Conservation (phyloP, 2,329 filamentous ascomycete genomes). For the Sclerotinia spermophila region DNA sequence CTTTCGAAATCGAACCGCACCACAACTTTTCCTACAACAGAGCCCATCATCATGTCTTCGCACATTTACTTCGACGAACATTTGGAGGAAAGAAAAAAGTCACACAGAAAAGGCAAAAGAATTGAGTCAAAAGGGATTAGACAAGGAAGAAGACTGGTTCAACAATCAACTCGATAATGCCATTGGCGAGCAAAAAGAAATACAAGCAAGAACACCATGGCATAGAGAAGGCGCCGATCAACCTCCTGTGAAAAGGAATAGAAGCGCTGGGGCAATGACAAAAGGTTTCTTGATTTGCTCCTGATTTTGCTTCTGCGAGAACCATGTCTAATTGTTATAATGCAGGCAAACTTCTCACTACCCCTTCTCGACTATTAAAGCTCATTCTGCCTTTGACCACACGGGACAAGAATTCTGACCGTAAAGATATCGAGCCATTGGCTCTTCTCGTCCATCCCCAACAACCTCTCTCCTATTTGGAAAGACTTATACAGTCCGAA, state of each 20-base stretch:
- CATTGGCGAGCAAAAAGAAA: slow-evolving; percentile 45
- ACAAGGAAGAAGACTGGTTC: slow-evolving; percentile 38
- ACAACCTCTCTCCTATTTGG: slow-evolving; percentile 86
- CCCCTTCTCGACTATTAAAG: slow-evolving; percentile 45
- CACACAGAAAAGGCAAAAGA: slow-evolving; percentile 23
- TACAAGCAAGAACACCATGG: slow-evolving; percentile 62
- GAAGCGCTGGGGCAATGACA: slow-evolving; percentile 54
- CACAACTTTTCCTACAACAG: not conserved
- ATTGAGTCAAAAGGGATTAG: slow-evolving; percentile 29
- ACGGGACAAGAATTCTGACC: slow-evolving; percentile 53
- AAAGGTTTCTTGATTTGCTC: slow-evolving; percentile 47
- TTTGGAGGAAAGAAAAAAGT: slow-evolving; percentile 12
- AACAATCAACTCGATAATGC: slow-evolving; percentile 39
- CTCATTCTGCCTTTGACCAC: slow-evolving; percentile 43
- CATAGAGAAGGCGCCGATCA: slow-evolving; percentile 57
- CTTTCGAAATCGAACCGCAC: slow-evolving; percentile 4
- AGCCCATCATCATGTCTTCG: not conserved
- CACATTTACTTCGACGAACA: not conserved
- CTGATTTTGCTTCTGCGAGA: not conserved
- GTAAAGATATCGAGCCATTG: slow-evolving; percentile 75
- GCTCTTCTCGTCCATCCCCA: slow-evolving; percentile 84
- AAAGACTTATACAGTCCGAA: slow-evolving; percentile 84
- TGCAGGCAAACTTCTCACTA: slow-evolving; percentile 72
- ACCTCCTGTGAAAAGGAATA: slow-evolving; percentile 48
- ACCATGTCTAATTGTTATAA: not conserved